Conservation (phyloP, 305 asterid genomes). For the Fraxinus floribunda region DNA sequence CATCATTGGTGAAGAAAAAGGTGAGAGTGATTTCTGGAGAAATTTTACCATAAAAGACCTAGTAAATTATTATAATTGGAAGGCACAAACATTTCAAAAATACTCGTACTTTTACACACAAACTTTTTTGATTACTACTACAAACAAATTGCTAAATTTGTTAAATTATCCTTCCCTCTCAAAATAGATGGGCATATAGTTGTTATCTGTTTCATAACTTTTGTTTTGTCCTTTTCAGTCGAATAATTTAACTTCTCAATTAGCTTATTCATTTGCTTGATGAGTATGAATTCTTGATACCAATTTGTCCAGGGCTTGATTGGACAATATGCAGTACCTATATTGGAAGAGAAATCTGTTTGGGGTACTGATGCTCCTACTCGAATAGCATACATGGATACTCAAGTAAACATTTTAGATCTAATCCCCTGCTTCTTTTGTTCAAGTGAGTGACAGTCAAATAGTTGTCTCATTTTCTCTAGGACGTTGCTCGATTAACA, state of each 20-base stretch:
- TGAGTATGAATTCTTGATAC: constrained; percentile 20
- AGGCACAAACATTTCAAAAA: neutral
- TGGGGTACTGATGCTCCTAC: constrained; percentile 99
- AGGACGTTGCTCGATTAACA: constrained; percentile 93
- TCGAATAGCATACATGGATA: constrained; percentile 95
- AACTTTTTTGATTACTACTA: neutral
- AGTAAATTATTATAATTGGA: neutral
- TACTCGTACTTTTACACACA: neutral
- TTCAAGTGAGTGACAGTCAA: constrained; percentile 13
- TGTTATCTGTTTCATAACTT: neutral
- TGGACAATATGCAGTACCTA: constrained; percentile 98
- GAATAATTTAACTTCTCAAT: constrained; percentile 11
- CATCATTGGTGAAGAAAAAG: neutral
- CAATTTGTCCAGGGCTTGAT: constrained; percentile 65
- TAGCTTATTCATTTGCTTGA: constrained; percentile 21
- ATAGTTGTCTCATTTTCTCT: constrained; percentile 22
- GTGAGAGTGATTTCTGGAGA: neutral
- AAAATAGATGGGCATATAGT: neutral
- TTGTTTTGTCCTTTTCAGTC: neutral
- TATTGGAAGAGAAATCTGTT: constrained; percentile 88
- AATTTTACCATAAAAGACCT: neutral
- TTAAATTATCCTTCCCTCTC: neutral
- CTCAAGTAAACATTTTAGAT: constrained; percentile 56
- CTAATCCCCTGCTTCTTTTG: constrained; percentile 13
- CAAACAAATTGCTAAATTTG: neutral